phyloP scores from a whole-genome alignment of 305 asterid species.

The Solanum hybrid region DNA sequence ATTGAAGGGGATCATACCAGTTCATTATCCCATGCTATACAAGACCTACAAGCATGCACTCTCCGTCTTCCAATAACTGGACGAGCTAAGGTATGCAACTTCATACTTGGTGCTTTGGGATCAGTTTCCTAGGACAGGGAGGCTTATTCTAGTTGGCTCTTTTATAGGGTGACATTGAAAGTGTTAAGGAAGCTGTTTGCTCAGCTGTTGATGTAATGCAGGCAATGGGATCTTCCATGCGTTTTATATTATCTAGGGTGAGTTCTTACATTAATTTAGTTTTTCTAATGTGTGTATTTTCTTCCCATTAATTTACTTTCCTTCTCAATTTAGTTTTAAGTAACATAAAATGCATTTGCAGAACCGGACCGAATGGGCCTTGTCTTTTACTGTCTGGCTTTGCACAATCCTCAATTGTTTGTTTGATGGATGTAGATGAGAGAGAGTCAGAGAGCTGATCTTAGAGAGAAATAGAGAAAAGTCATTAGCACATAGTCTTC shows the following conservation, averaged over 20 bases:
- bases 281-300: not conserved
- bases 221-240: slow-evolving; percentile 66
- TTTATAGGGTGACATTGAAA: slow-evolving; percentile 58
- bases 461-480: not conserved
- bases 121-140: not conserved
- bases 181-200: slow-evolving; percentile 58
- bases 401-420: not conserved
- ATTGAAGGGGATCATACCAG: slow-evolving; percentile 58
- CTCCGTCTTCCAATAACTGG: slow-evolving; percentile 71
- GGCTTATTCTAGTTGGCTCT: not conserved
- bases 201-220: slow-evolving; percentile 81
- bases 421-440: not conserved
- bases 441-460: not conserved
- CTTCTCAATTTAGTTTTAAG: not conserved
- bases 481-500: not conserved
- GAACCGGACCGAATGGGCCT: not conserved
- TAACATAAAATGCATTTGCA: not conserved
- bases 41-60: slow-evolving; percentile 73
- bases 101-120: not conserved
- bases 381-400: not conserved
- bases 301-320: not conserved
- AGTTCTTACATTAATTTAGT: slow-evolving; percentile 1
- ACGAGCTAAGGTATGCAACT: slow-evolving; percentile 69
- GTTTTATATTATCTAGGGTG: slow-evolving; percentile 48
- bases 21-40: slow-evolving; percentile 50